Evolutionary conservation across 176 grass and related monocot genomes (phyloP), one percentile per base, ranked within the genome.

Genomic region (Carex scoparia): DNA sequence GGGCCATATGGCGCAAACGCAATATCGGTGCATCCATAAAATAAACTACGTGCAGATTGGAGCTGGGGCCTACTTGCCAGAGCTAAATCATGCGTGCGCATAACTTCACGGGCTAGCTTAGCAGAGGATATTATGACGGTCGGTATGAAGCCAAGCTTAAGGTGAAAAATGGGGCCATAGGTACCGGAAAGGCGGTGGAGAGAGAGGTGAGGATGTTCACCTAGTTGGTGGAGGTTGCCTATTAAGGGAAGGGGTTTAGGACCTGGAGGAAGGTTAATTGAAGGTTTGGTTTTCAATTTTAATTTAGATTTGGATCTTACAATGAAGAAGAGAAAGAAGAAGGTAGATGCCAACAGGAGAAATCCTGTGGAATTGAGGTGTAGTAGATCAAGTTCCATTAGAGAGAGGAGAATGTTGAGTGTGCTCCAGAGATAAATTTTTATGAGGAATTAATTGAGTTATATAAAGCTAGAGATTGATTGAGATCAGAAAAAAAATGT

Each of bases 191-290:
- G 56, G 5, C 64, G 18, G 3, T 3, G 69, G 51, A 94, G 85
- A 2, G 64, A 76, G 3, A 66, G 86, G 55, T 89, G 89, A 3
- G 85, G 86, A 1, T 86, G 63, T 1, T 88, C 55, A 0, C 90
- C 90, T 4, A 94, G 87, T 33, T 90, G 76, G 1, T 83, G 90
- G 5, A 94, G 87, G 79, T 92, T 89, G 18, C 93, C 93, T 10
- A 95, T 61, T 58, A 94, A 3, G 30, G 93, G 90, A 23, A 89
- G 61, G 0, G 86, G 85, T 51, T 19, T 60, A 27, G 90, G 90
- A 11, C 80, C 78, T n/a, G 58, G 35, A 81, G 33, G 78, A 32
- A 58, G 56, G 14, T 42, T 61, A 28, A 80, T 18, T 19, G 35
- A 32, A 40, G 77, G 53, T 61, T 79, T 79, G 74, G 74, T 30